Base-by-base conservation (phyloP, 257 asterid genomes). In the Capsicum pubescens region DNA sequence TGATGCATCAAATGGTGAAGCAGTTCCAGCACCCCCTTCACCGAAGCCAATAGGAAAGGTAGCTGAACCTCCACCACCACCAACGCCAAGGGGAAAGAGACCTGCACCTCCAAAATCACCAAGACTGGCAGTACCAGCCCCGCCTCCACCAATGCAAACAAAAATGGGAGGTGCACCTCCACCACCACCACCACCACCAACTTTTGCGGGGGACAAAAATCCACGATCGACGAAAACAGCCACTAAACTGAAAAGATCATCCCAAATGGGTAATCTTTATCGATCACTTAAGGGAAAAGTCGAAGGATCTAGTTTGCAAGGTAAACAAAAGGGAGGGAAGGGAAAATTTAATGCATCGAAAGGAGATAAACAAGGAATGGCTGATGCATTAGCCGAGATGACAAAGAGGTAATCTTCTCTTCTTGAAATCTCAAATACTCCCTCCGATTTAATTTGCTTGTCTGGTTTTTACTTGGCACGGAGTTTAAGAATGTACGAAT, bases 381-480 rank as follows among this genome's bases (percentile, higher is more conserved):
- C 98, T 56, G 99, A 95, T 92, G 99, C 98, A 82, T 90, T 95
- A 77, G 98, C 98, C 48, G 99, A 95, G 90, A 94, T 95, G 94
- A 92, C 97, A 64, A 95, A 90, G 88, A 91, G 97, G 99, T 92
- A 86, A 32, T 46, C 48, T 36, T 26, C 26, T 26, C 26, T 26
- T 50, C 16, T 46, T 5, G 57, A 52, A 32, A 50, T 60, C 44
- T 48, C 72, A 35, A 79, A 63, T 67, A 7, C 74, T 67, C 21
- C 50, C 50, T 67, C 12, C 3, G 50, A 35, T 35, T 35, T 21
- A 67, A 36, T 67, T 36, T 5, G 6, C 13, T 66, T 66, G 46
- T 13, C n/a, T 32, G 9, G 10, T 32, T 66, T 32, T 66, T 46
- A 66, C 72, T 66, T 12, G 11, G 8, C 72, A 12, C 9, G 6